phyloP scores from a whole-genome alignment of 192 early-diverging fungal species.

The Pilaira anomala region DNA sequence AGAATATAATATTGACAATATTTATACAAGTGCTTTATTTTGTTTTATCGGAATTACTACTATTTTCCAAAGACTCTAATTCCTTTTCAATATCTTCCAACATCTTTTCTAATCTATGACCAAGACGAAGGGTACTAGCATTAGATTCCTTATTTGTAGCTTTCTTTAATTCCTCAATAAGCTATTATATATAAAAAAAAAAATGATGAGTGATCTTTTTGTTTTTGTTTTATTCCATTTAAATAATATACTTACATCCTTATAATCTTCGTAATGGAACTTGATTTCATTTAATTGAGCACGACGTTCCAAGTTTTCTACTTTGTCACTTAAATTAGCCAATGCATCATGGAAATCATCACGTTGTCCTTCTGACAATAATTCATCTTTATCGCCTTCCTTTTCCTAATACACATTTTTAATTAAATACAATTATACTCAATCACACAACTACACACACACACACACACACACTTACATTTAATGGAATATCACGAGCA shows the following conservation, averaged over 20 bases:
- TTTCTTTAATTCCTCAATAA: constrained; percentile 47
- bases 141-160: constrained; percentile 43
- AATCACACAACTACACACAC: neutral
- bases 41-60: too few species aligned
- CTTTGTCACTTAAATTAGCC: constrained; percentile 46
- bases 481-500: neutral
- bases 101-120: constrained; percentile 72
- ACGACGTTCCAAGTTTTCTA: constrained; percentile 53
- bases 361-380: constrained; percentile 47
- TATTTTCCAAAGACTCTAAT: constrained; percentile 33
- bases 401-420: neutral
- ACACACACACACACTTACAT: neutral
- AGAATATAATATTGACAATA: too few species aligned
- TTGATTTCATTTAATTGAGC: constrained; percentile 54
- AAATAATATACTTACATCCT: constrained; percentile 43
- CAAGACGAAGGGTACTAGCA: constrained; percentile 52
- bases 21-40: neutral
- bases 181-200: constrained; percentile 21
- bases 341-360: constrained; percentile 50
- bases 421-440: neutral
- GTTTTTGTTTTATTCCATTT: neutral
- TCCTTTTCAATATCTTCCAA: constrained; percentile 66
- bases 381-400: constrained; percentile 39
- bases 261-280: constrained; percentile 54
- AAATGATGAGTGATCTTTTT: neutral